Conservation (phyloP, 139 green algal species). For the Chlorella sorokiniana region DNA sequence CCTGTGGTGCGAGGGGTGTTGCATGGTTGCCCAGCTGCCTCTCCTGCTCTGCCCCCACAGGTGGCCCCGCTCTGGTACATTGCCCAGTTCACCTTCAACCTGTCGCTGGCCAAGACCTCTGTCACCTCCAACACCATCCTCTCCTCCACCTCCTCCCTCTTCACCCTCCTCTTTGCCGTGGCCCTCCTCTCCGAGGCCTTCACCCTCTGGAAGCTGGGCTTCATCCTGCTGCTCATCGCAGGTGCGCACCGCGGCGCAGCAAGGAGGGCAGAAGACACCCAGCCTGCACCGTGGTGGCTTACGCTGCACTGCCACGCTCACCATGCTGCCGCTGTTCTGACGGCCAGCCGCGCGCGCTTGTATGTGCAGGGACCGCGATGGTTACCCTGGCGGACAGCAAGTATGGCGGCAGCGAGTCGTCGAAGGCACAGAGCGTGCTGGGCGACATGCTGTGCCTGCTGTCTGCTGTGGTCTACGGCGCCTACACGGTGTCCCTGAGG, state of each 20-base stretch:
- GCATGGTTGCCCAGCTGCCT: no score
- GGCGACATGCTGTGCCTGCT: constrained; percentile 84
- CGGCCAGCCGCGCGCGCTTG: no score
- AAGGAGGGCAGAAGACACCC: no score
- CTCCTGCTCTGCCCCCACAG: neutral
- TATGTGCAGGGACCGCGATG: constrained; percentile 60
- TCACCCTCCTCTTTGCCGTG: constrained; percentile 85
- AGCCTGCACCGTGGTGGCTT: neutral
- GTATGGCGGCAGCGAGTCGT: neutral
- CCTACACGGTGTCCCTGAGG: constrained; percentile 81
- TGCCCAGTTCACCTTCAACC: constrained; percentile 92
- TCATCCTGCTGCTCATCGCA: constrained; percentile 70
- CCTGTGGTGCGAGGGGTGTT: neutral
- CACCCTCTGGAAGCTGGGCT: constrained; percentile 67
- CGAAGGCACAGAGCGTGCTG: constrained; percentile 16
- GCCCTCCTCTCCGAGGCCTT: constrained; percentile 62
- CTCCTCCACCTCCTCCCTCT: constrained; percentile 82
- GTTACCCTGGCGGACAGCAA: constrained; percentile 68
- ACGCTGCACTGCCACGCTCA: no score
- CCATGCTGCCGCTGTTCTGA: neutral
- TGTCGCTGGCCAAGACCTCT: constrained; percentile 75
- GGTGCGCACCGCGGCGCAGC: no score
- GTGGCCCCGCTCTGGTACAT: constrained; percentile 90
- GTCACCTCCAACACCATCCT: constrained; percentile 98
- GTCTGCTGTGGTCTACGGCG: constrained; percentile 80